Conservation (phyloP, 148 eudicot genomes). For the Cornus kousa region DNA sequence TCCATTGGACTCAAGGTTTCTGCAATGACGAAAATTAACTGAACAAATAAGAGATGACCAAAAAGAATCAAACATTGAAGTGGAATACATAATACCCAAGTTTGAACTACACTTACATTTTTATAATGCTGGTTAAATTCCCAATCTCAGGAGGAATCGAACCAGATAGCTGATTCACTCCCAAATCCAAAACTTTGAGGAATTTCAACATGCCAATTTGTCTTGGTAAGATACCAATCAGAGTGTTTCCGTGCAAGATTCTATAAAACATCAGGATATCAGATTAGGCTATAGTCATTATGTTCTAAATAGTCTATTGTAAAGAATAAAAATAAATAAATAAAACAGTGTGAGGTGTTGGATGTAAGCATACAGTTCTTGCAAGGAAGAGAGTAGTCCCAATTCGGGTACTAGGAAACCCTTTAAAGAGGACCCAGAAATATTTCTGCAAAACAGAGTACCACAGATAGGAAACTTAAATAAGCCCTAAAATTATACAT, state of each 20-base stretch:
- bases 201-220: constrained; percentile 63
- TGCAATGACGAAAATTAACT: constrained; percentile 23
- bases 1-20: constrained; percentile 82
- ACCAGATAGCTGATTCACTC: constrained; percentile 65
- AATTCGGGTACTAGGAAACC: constrained; percentile 88
- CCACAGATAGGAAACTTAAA: neutral
- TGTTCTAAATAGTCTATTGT: neutral
- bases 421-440: constrained; percentile 72
- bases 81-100: neutral
- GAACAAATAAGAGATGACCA: constrained; percentile 11
- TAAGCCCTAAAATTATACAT: neutral
- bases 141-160: constrained; percentile 75
- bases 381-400: constrained; percentile 51
- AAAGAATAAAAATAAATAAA: neutral
- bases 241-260: constrained; percentile 62
- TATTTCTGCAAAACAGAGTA: constrained; percentile 55
- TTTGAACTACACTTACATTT: constrained; percentile 41
- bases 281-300: constrained; percentile 13
- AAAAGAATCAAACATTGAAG: neutral
- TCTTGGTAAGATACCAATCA: constrained; percentile 76
- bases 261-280: constrained; percentile 31
- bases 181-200: constrained; percentile 74
- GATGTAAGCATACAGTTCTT: constrained; percentile 63
- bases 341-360: neutral
- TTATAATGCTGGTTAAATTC: constrained; percentile 50